Evolutionary conservation across 352 stramenopile species (phyloP), one percentile per base, ranked within the genome.

Genomic region (Hyphochytrium catenoides): DNA sequence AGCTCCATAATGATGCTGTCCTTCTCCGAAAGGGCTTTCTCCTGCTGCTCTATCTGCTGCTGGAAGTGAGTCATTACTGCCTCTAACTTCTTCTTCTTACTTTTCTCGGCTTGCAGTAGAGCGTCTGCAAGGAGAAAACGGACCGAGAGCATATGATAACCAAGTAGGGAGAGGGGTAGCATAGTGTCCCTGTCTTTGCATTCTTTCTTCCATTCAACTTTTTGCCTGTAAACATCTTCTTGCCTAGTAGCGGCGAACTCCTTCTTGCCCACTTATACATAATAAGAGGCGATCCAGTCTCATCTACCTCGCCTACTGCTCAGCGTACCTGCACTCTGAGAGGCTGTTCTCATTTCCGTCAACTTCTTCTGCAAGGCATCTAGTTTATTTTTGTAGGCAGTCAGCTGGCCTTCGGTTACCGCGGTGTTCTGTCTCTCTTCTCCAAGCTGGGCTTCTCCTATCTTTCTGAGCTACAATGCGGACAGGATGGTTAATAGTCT

Each of bases 351-450:
- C 7, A 82, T 46, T 39, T 82, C 67, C 29, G 78, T 64, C 47
- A 78, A 70, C 29, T 82, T 82, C 43, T 78, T 82, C 30, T 73
- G 59, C 6, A 78, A 46, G 4, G 62, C 70, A 30, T 82, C 67
- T 9, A 82, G 56, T 36, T 78, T 82, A 1, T 61, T 82, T 43
- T 60, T 75, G 0, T 60, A 62, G 30, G 64, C 65, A 33, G 61
- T 82, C 8, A 82, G 49, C 36, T 74, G 63, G 0, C 62, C 66
- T 36, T 82, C 62, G 31, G 77, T 78, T 25, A 77, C 51, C 14
- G 67, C 65, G 1, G 67, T 77, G 27, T 74, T 78, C 32, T 77
- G 65, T 1, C 67, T 52, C 45, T 82, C 67, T 9, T 38, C 47
- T 17, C 69, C 62, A 8, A 78, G 44, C n/a, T 77, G 65, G 3